Evolutionary conservation across 2,329 filamentous ascomycete genomes (phyloP), one percentile per base, ranked within the genome.

Genomic region (Dactylellina parvicollis): DNA sequence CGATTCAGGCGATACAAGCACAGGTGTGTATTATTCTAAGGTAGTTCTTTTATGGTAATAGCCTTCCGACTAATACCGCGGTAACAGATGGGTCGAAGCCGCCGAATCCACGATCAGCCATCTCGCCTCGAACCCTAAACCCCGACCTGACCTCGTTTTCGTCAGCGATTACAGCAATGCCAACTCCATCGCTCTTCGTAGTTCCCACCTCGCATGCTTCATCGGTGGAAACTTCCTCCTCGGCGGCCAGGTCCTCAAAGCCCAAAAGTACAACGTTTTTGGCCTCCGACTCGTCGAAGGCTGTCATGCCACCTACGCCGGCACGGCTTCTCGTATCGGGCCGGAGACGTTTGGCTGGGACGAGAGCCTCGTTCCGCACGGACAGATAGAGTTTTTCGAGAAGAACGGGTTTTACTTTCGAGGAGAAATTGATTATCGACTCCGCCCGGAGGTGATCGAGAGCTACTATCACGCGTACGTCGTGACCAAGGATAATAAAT

Each of bases 391-490:
- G 0, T 91, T 96, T 75, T 95, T 89, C 80, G 78, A 85, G 1
- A 79, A 81, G 75, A 83, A 87, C 0, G 92, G 92, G 2, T 96
- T 91, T 83, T 96, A 88, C 81, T 88, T 92, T 78, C 26, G 44
- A 3, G 84, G 81, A 0, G 82, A 83, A 42, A 78, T 82, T 0
- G 78, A 80, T 4, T 96, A 96, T 80, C 82, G 89, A 7, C 85
- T 96, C 28, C 86, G 92, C 0, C 90, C 92, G 0, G 92, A 96
- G 81, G 91, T 92, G 2, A 85, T 96, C 32, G 92, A 96, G 82
- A 90, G 87, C 75, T 89, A 89, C 80, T 96, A 96, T 84, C 94
- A 96, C 80, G 91, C 92, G 1, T 96, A 90, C 82, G 87, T 91
- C 49, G 86, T 89, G 0, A 96, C 92, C 0, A 88, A 89, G 2